Evolutionary conservation across 805 yeast species (phyloP), one percentile per base, ranked within the genome.

Genomic region (Candida corydali): DNA sequence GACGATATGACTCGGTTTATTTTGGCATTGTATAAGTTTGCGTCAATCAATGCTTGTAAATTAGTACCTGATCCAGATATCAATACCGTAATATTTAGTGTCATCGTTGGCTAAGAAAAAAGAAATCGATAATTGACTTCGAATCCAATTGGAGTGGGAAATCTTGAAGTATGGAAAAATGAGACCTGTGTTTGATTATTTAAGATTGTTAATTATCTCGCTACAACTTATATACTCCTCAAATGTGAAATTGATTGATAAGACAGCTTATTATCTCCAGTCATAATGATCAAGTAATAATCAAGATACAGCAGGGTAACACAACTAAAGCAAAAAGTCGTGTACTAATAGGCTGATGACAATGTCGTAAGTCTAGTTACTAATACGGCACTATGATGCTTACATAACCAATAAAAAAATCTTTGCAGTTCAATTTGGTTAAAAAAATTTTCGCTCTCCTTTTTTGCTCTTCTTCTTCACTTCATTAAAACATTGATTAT

Each of bases 61-160:
- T 93, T 93, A n/a, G 97, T 80, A 1, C 98, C 98, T 19, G 83
- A 82, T 0, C 98, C 98, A 0, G 98, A 89, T 16, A 93, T 93
- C 26, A 93, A 74, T 0, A 93, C 97, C 8, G 84, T 67, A 39
- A 84, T 76, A 33, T 42, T 48, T 28, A 37, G 40, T 26, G 40
- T 18, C 44, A 38, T 41, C 29, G 18, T 33, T 33, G 34, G 24
- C 36, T 33, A 29, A 18, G 36, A 17, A 12, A 26, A 33, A 17
- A 17, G 11, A 10, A n/a, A n/a, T n/a, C n/a, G n/a, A n/a, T n/a
- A n/a, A n/a, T n/a, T n/a, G n/a, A n/a, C n/a, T n/a, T n/a, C n/a
- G n/a, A n/a, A n/a, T n/a, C n/a, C n/a, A n/a, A n/a, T n/a, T n/a
- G n/a, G n/a, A n/a, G n/a, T n/a, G n/a, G n/a, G n/a, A n/a, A n/a